Base-by-base conservation (phyloP, 495 filamentous ascomycete species). In the Aspergillus sclerotioniger region DNA sequence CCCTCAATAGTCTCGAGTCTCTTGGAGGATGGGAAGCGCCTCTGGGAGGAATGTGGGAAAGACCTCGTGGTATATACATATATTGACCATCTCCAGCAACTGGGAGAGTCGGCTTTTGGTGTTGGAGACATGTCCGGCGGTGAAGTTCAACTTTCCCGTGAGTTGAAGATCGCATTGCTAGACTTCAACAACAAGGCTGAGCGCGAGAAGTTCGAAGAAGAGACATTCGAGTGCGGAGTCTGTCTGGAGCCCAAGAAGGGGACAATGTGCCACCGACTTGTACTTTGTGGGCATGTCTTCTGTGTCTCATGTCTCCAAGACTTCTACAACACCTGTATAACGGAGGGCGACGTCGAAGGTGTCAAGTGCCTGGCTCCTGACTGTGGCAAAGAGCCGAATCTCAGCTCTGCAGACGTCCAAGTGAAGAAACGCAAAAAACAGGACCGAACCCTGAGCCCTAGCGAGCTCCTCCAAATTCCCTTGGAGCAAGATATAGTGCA, bases 231-330 rank as follows among this genome's bases (percentile, higher is more conserved):
- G 44, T 98, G 94, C 63, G 90, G 88, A 0, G 84, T 98, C 10
- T 98, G 94, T 68, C 76, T 95, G 37, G 92, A 97, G 68, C 91
- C 92, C 0, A 97, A 97, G 68, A 97, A 96, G 70, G 94, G 94
- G 4, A 62, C 75, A 0, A 82, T 77, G 21, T 98, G 94, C 70
- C 87, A 97, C 71, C 81, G 81, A 5, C 80, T 97, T 67, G 67
- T 86, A 17, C 82, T 84, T 32, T 98, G 94, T 68, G 85, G 82
- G 0, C 94, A 98, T 65, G 91, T 98, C 29, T 98, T 98, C 64
- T 98, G 94, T 68, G 73, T 87, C 35, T 60, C 79, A 3, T 98
- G 94, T 63, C 74, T 98, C 17, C 87, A 90, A 61, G 90, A 92
- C 62, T 97, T 90, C 61, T 98, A 94, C 76, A 91, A 88, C 62